phyloP scores from a whole-genome alignment of 2,329 filamentous ascomycete genomes.

The Alternaria rosae region DNA sequence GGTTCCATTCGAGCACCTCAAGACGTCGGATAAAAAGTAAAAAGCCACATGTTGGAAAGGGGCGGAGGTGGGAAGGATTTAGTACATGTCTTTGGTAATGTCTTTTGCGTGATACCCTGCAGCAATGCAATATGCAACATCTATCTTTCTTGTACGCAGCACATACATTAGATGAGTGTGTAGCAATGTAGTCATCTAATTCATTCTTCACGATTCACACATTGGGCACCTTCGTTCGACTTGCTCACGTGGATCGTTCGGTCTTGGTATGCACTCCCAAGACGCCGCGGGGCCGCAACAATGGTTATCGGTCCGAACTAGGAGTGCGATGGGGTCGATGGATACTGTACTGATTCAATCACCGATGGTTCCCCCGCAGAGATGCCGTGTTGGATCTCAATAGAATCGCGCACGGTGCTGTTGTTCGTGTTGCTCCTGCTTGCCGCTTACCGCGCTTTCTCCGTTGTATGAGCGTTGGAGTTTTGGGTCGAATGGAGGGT shows the following conservation, averaged over 20 bases:
- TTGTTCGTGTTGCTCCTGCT: not conserved
- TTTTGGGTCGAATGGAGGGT: not conserved
- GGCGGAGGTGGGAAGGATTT: not conserved
- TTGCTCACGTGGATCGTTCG: conserved; percentile 3
- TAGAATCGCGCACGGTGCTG: not conserved
- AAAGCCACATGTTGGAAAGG: not conserved
- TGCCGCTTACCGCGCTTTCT: not conserved
- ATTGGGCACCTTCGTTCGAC: not conserved
- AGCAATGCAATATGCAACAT: conserved; percentile 10
- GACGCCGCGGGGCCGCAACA: not conserved
- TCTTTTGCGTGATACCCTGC: conserved; percentile 15
- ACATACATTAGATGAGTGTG: not conserved
- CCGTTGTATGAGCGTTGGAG: not conserved
- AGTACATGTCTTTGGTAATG: conserved; percentile 4
- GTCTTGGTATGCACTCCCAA: not conserved
- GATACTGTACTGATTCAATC: not conserved
- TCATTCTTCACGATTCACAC: not conserved
- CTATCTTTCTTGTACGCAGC: conserved; percentile 5
- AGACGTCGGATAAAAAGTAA: conserved; percentile 7
- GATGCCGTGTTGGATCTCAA: not conserved
- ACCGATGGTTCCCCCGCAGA: not conserved
- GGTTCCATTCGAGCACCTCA: conserved; percentile 15
- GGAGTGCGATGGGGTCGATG: not conserved
- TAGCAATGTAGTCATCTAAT: not conserved
- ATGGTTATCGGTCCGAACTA: conserved; percentile 4